These are phyloP conservation scores for Lipomyces orientalis DNA, from an alignment of 805 yeast species.

Conservation along the genomic window DNA sequence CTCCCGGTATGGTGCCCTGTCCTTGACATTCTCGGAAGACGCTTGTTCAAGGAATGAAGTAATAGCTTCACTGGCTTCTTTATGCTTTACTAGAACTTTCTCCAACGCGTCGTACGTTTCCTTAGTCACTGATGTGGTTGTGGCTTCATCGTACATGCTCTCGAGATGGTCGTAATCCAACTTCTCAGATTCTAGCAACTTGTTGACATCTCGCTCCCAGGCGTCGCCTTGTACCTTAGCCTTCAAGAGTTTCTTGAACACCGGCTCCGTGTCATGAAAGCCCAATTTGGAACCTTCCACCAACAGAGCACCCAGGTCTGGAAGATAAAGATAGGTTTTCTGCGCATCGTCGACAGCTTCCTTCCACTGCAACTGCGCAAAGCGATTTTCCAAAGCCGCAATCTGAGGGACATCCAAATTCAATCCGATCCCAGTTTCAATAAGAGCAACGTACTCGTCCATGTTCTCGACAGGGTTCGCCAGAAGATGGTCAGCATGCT, in stretches of 20 bases:
- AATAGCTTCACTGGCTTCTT: conserved; percentile 25
- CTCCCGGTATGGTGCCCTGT: conserved; percentile 45
- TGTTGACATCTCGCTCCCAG: conserved; percentile 41
- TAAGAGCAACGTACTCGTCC: conserved; percentile 59
- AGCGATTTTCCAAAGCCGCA: conserved; percentile 49
- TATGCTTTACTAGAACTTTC: conserved; percentile 30
- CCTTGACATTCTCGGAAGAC: conserved; percentile 45
- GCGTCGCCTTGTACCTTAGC: conserved; percentile 35
- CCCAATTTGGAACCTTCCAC: conserved; percentile 42
- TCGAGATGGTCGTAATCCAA: conserved; percentile 15
- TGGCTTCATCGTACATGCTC: conserved; percentile 38
- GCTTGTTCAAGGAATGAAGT: conserved; percentile 35
- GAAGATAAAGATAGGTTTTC: conserved; percentile 37
- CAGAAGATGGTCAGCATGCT: conserved; percentile 52
- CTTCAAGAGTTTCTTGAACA: conserved; percentile 26
- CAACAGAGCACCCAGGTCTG: conserved; percentile 39
- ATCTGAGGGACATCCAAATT: conserved; percentile 61
- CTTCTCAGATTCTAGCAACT: conserved; percentile 26
- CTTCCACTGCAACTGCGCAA: conserved; percentile 51
- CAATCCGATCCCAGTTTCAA: conserved; percentile 63
- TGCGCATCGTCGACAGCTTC: conserved; percentile 40
- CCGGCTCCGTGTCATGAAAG: conserved; percentile 38
- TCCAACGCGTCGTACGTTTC: conserved; percentile 36
- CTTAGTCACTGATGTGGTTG: conserved; percentile 35
- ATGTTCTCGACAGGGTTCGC: conserved; percentile 45